Conservation (phyloP, 306 rosid species). For the Lathyrus aphaca region DNA sequence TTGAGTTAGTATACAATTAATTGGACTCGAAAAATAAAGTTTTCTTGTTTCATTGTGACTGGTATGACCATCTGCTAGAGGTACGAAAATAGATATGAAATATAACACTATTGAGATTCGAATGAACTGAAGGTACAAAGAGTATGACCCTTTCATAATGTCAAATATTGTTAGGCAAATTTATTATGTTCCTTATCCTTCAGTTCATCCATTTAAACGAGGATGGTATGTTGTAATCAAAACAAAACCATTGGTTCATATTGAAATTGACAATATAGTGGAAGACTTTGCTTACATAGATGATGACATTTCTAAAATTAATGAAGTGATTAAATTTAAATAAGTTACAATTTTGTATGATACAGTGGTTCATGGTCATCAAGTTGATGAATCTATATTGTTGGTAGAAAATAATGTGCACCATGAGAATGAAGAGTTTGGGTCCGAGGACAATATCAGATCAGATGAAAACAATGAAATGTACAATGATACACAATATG, state of each 20-base stretch:
- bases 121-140: not conserved
- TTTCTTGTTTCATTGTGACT: not conserved
- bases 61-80: not conserved
- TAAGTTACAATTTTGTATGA: not conserved
- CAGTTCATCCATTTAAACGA: not conserved
- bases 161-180: not conserved
- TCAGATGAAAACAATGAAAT: too few species aligned
- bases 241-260: not conserved
- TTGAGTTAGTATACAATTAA: not conserved
- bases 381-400: not conserved
- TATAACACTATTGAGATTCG: not conserved
- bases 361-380: not conserved
- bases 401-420: not conserved
- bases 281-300: not conserved
- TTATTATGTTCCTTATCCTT: not conserved
- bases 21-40: not conserved
- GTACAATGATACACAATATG: too few species aligned
- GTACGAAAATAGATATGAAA: not conserved
- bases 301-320: not conserved
- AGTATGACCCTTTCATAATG: not conserved
- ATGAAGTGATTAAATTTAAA: not conserved
- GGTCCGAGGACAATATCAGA: too few species aligned
- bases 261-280: not conserved
- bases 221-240: not conserved
- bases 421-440: too few species aligned